These are phyloP conservation scores for Chaetothyriales sp. DNA, from an alignment of 2,329 filamentous ascomycete genomes.

Conservation along the genomic window DNA sequence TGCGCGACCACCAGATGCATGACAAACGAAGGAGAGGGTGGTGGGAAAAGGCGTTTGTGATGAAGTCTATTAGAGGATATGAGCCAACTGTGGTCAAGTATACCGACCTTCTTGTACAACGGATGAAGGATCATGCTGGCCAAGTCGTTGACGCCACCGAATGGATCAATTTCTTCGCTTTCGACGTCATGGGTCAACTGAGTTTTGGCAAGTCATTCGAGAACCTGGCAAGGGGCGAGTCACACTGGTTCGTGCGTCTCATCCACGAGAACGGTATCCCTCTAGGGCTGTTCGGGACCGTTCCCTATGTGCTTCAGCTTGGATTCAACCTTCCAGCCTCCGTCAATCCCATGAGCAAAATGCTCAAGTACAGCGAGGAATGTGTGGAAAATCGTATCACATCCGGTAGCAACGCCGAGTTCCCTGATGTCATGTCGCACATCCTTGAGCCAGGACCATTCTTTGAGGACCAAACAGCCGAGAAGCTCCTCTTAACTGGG, in stretches of 20 bases:
- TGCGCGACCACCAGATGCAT: not conserved
- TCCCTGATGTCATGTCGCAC: constrained; percentile 4
- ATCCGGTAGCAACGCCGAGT: not conserved
- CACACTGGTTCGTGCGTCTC: not conserved
- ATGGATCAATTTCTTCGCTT: constrained; percentile 25
- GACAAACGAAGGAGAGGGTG: not conserved
- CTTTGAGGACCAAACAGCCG: not conserved
- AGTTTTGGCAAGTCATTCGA: constrained; percentile 3
- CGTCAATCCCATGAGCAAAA: not conserved
- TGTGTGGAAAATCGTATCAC: not conserved
- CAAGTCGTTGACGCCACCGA: constrained; percentile 25
- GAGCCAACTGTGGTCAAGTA: constrained; percentile 26
- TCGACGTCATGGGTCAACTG: constrained; percentile 8
- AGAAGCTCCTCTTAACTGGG: not conserved
- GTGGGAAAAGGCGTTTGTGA: not conserved
- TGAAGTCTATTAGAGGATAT: constrained; percentile 28
- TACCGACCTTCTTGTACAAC: constrained; percentile 24
- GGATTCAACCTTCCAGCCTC: not conserved
- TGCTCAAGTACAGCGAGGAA: not conserved
- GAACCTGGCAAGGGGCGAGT: not conserved
- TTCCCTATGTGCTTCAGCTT: not conserved
- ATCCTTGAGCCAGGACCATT: constrained; percentile 1
- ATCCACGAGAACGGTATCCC: not conserved
- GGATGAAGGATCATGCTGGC: constrained; percentile 19
- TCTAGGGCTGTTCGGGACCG: not conserved